Conservation (phyloP, 129 eudicot species). For the Erigeron canadensis region DNA sequence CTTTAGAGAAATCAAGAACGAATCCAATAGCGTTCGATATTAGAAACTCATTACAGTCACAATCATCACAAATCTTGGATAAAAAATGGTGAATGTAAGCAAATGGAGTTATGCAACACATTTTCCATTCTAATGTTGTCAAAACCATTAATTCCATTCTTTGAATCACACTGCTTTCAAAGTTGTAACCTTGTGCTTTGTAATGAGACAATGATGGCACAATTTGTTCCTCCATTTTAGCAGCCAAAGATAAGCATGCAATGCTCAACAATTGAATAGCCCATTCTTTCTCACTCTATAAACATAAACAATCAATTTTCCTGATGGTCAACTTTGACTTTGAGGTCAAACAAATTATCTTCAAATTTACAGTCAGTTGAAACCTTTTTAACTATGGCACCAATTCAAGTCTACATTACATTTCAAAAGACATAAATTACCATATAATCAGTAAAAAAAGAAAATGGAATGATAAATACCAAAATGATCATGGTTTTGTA, state of each 20-base stretch:
- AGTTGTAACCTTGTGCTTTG: conserved; percentile 35
- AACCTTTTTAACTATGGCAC: neutral
- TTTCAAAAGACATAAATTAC: neutral
- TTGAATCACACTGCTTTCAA: conserved; percentile 41
- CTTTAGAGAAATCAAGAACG: conserved; percentile 48
- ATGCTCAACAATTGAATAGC: conserved; percentile 52
- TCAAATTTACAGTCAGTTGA: neutral
- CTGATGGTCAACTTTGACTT: conserved; percentile 2
- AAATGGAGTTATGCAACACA: conserved; percentile 67
- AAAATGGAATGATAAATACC: neutral
- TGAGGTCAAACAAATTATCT: neutral
- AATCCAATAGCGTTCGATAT: conserved; percentile 42
- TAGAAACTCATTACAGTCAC: conserved; percentile 23
- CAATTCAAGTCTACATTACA: neutral
- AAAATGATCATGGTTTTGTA: neutral
- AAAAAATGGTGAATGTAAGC: conserved; percentile 56
- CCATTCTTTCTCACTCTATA: conserved; percentile 54
- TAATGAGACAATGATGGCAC: conserved; percentile 45
- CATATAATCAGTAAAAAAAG: neutral
- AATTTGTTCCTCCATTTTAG: conserved; percentile 69
- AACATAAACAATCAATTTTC: conserved; percentile 20
- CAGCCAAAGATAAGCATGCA: conserved; percentile 81
- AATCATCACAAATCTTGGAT: conserved; percentile 38
- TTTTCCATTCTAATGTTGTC: conserved; percentile 61
- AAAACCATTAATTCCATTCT: conserved; percentile 72